phyloP scores from a whole-genome alignment of 305 asterid species.

The Fraxinus platypoda region DNA sequence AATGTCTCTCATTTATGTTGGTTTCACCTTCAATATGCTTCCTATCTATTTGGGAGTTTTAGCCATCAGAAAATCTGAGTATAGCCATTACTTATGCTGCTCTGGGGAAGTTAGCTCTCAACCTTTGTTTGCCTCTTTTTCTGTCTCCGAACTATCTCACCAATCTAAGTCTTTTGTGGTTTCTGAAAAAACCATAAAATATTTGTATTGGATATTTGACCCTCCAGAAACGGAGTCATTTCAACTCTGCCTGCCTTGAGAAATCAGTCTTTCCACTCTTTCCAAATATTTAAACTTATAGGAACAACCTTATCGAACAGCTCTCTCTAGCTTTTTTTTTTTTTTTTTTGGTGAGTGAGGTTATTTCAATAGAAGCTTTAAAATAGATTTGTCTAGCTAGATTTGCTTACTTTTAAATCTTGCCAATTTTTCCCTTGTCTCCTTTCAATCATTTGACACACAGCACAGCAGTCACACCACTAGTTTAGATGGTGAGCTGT shows the following conservation, averaged over 20 bases:
- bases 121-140: not conserved
- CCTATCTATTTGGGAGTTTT: not conserved
- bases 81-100: constrained; percentile 14
- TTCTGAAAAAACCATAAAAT: not conserved
- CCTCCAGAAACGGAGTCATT: not conserved
- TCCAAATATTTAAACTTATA: constrained; percentile 5
- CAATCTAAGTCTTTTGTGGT: not conserved
- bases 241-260: not conserved
- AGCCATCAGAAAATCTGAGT: not conserved
- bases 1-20: constrained; percentile 14
- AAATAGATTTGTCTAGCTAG: not conserved
- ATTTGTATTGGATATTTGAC: not conserved
- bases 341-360: not conserved
- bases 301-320: not conserved
- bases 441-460: not conserved
- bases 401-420: not conserved
- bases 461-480: not conserved
- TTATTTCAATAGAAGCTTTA: not conserved
- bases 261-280: not conserved
- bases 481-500: not conserved
- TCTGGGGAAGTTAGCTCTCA: constrained; percentile 1
- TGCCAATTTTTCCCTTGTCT: not conserved
- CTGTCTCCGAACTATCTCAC: not conserved
- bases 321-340: not conserved
- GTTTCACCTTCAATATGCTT: not conserved